phyloP scores from a whole-genome alignment of 371 early-diverging fungal genomes.

The Conidiobolus coronatus region DNA sequence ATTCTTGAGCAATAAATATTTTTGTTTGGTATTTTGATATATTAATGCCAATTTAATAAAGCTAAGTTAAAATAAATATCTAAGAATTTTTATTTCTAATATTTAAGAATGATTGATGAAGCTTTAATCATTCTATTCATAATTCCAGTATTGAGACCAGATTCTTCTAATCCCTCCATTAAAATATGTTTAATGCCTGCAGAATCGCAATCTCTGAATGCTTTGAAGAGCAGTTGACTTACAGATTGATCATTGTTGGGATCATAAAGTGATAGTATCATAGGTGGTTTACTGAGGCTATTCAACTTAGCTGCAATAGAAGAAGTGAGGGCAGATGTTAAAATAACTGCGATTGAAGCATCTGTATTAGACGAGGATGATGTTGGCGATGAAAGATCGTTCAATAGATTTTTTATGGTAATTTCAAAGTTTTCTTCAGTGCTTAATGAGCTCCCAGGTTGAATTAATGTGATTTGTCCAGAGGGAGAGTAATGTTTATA shows the following conservation, averaged over 20 bases:
- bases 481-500: constrained; percentile 97
- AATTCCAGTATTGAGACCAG: too few species aligned
- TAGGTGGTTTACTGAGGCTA: not conserved
- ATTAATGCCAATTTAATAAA: too few species aligned
- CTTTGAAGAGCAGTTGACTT: too few species aligned
- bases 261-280: not conserved
- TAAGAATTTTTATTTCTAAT: too few species aligned
- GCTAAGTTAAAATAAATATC: too few species aligned
- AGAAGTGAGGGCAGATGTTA: not conserved
- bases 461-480: constrained; percentile 60
- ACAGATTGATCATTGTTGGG: not conserved
- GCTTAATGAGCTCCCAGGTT: constrained; percentile 6
- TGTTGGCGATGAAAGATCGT: not conserved
- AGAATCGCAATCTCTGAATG: too few species aligned
- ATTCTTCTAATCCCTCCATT: too few species aligned
- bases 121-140: too few species aligned
- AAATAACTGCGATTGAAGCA: not conserved
- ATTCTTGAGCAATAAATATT: too few species aligned
- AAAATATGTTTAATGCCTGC: too few species aligned
- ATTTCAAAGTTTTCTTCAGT: not conserved
- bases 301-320: not conserved
- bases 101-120: too few species aligned
- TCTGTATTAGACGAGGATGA: not conserved
- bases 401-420: not conserved
- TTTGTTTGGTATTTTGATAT: too few species aligned